Percentiles rank a stretch among this genome's conserved stretches.
Conservation (phyloP, 805 yeast species). For the Limtongia smithiae region DNA sequence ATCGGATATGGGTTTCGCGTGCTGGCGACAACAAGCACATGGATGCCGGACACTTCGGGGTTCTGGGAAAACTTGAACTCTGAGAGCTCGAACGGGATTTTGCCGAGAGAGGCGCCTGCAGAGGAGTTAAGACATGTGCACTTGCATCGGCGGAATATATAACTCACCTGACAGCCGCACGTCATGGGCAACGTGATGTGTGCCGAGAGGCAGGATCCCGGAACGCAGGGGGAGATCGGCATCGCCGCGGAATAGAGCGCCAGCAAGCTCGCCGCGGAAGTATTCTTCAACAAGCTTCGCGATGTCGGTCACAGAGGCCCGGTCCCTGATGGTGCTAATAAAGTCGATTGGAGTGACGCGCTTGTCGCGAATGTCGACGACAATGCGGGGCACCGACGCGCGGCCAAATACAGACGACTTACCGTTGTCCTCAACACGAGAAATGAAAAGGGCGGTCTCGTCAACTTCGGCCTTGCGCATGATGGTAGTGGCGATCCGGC, state of each 20-base stretch:
- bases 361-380: conserved; percentile 25
- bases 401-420: conserved; percentile 12
- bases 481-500: conserved; percentile 23
- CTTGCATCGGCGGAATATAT: not conserved
- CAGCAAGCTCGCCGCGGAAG: conserved; percentile 11
- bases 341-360: conserved; percentile 25
- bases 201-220: conserved; percentile 26
- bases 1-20: conserved; percentile 25
- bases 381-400: conserved; percentile 26
- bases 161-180: conserved; percentile 12
- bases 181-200: conserved; percentile 26
- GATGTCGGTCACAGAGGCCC: conserved; percentile 21
- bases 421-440: conserved; percentile 17
- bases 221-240: conserved; percentile 21
- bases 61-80: conserved; percentile 19
- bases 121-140: not conserved
- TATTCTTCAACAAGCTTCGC: conserved; percentile 23
- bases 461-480: conserved; percentile 25
- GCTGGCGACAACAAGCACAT: conserved; percentile 20
- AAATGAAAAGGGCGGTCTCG: conserved; percentile 16
- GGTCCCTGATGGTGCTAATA: conserved; percentile 21
- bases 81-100: conserved; percentile 22
- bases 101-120: conserved; percentile 10
- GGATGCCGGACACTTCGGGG: conserved; percentile 11
- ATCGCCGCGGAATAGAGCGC: conserved; percentile 24